Conservation (phyloP, 768 basidiomycete species). For the Lactarius hengduanensis region DNA sequence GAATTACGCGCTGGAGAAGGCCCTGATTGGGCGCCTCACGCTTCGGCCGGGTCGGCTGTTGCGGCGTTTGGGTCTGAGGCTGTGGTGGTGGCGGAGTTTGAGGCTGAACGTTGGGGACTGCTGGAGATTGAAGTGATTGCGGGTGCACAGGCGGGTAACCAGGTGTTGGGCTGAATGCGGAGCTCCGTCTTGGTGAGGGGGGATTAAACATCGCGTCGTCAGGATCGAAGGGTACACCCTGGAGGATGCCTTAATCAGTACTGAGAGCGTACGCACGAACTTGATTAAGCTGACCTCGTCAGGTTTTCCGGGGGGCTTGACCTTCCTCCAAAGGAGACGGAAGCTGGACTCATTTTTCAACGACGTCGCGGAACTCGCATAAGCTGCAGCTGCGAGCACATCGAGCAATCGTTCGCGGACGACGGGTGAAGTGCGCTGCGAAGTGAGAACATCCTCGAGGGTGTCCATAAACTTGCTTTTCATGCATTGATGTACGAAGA, state of each 20-base stretch:
- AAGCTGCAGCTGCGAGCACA: conserved; percentile 81
- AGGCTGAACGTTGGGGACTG: conserved; percentile 2
- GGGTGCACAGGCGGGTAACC: conserved; percentile 21
- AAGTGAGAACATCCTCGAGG: conserved; percentile 68
- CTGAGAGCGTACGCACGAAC: not conserved
- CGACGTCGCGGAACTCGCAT: conserved; percentile 49
- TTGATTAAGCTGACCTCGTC: conserved; percentile 54
- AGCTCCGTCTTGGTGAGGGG: conserved; percentile 44
- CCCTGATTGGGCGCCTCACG: conserved; percentile 33
- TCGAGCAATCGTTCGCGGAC: conserved; percentile 78
- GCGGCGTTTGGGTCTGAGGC: conserved; percentile 6
- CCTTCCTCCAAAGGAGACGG: conserved; percentile 72
- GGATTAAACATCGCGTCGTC: conserved; percentile 82
- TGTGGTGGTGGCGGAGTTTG: conserved; percentile 14
- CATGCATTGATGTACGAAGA: conserved; percentile 68
- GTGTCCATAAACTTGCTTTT: conserved; percentile 78
- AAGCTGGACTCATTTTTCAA: conserved; percentile 47
- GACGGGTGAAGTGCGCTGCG: conserved; percentile 68
- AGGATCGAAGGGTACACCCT: conserved; percentile 76
- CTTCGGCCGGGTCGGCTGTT: conserved; percentile 24
- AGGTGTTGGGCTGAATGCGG: conserved; percentile 33
- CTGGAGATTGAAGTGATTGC: conserved; percentile 11
- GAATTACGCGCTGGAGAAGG: conserved; percentile 46
- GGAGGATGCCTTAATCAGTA: not conserved
- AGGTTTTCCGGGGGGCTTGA: conserved; percentile 78